Evolutionary conservation across 345 rosid species (phyloP).

Genomic region (Arabidopsis suecica): DNA sequence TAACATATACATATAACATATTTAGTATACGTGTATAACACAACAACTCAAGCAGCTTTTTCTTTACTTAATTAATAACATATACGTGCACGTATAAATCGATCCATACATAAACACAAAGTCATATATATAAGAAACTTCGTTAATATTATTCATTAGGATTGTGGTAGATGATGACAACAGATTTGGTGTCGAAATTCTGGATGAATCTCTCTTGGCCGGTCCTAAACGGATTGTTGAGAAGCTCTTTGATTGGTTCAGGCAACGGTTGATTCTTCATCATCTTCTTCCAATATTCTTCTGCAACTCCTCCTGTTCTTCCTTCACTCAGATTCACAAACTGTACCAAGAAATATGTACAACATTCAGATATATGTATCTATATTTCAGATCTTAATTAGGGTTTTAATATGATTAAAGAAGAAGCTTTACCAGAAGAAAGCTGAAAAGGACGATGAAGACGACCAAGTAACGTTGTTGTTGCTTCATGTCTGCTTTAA

Average conservation of each 20-base stretch:
- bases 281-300: conserved; percentile 65
- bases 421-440: conserved; percentile 37
- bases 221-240: conserved; percentile 45
- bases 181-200: conserved; percentile 40
- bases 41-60: conserved; percentile 18
- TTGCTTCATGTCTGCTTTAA: conserved; percentile 38
- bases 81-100: conserved; percentile 26
- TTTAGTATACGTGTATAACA: neutral
- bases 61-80: conserved; percentile 1
- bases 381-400: conserved; percentile 20
- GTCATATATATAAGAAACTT: neutral
- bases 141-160: conserved; percentile 28
- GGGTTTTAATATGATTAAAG: conserved; percentile 20
- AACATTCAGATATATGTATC: neutral
- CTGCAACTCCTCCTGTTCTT: conserved; percentile 49
- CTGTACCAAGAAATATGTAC: conserved; percentile 33
- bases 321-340: conserved; percentile 51
- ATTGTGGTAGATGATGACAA: conserved; percentile 44
- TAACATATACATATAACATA: no score
- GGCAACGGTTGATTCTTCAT: conserved; percentile 72
- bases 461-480: conserved; percentile 37
- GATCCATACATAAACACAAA: conserved; percentile 28
- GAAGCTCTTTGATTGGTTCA: conserved; percentile 53
- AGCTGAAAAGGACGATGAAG: conserved; percentile 39
- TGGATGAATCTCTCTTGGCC: conserved; percentile 28